Percentiles rank a stretch among this genome's conserved stretches.
Evolutionary conservation across 164 flowering plant genomes (phyloP).

Genomic region (Magnolia kwangsiensis): DNA sequence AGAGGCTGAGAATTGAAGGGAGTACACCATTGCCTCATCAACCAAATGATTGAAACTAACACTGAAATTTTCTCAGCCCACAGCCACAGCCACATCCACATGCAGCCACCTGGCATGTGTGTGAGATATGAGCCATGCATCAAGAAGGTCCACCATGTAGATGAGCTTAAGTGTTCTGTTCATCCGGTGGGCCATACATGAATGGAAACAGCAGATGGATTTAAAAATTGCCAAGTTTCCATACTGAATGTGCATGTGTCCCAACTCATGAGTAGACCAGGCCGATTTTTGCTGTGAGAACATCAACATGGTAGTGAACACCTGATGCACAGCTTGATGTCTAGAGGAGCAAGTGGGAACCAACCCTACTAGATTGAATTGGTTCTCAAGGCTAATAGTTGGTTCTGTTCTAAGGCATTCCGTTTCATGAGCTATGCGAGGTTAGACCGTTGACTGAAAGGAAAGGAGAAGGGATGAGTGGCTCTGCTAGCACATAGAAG

Average conservation of each 20-base stretch:
- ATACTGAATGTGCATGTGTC: background rate
- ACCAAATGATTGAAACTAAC: constrained; percentile 25
- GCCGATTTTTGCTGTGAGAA: background rate
- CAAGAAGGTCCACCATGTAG: background rate
- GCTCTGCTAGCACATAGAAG: background rate
- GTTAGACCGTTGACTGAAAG: background rate
- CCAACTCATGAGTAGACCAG: background rate
- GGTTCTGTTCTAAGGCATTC: background rate
- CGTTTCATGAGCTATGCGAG: background rate
- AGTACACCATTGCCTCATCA: constrained; percentile 31
- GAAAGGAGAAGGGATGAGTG: background rate
- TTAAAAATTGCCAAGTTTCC: background rate
- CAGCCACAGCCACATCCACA: background rate
- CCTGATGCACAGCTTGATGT: background rate
- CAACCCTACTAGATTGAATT: background rate
- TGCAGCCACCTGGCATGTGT: background rate
- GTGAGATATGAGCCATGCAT: background rate
- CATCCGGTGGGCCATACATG: background rate
- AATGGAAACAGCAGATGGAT: background rate
- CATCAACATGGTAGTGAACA: background rate
- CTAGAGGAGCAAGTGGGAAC: background rate
- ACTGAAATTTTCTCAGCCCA: constrained; percentile 4
- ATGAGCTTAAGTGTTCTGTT: background rate
- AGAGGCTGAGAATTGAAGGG: constrained; percentile 32
- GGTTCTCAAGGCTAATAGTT: background rate